Percentiles rank a stretch among this genome's conserved stretches.
Evolutionary conservation across 805 yeast species (phyloP).

Genomic region (Suhomyces xylopsoci): DNA sequence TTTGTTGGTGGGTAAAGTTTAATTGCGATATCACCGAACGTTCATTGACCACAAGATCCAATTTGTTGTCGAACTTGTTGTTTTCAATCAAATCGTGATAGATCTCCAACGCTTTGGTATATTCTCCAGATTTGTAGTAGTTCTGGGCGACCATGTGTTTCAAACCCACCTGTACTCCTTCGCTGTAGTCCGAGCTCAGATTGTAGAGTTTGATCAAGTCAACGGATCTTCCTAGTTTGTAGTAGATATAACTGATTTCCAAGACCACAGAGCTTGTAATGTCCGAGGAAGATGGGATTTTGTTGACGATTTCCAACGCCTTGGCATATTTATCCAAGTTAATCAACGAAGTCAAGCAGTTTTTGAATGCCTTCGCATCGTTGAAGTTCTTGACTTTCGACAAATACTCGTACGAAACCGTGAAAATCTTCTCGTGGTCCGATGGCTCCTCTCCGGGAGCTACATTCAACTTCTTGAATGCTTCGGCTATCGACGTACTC

Average conservation of each 20-base stretch:
- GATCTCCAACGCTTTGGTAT: conserved; percentile 39
- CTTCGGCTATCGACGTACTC: conserved; percentile 40
- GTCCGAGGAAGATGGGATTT: conserved; percentile 29
- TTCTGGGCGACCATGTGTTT: conserved; percentile 54
- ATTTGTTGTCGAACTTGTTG: conserved; percentile 39
- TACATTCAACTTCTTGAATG: conserved; percentile 39
- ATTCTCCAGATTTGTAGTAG: conserved; percentile 47
- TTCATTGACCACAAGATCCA: conserved; percentile 62
- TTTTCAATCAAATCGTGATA: conserved; percentile 43
- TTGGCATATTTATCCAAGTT: conserved; percentile 53
- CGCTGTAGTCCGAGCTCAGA: conserved; percentile 9
- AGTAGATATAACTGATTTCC: conserved; percentile 58
- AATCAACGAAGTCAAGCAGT: conserved; percentile 56
- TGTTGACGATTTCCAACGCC: conserved; percentile 44
- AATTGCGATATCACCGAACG: conserved; percentile 62
- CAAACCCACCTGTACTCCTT: conserved; percentile 30
- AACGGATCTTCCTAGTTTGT: conserved; percentile 49
- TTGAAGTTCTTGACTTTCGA: conserved; percentile 35
- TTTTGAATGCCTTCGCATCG: conserved; percentile 35
- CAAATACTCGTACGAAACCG: conserved; percentile 40
- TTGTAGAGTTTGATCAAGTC: conserved; percentile 20
- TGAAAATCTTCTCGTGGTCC: conserved; percentile 37
- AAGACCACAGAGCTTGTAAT: conserved; percentile 33
- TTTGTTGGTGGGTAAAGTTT: conserved; percentile 11
- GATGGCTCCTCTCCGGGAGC: conserved; percentile 20